Conservation (phyloP, 331 rosid species). For the Malus hybrid region DNA sequence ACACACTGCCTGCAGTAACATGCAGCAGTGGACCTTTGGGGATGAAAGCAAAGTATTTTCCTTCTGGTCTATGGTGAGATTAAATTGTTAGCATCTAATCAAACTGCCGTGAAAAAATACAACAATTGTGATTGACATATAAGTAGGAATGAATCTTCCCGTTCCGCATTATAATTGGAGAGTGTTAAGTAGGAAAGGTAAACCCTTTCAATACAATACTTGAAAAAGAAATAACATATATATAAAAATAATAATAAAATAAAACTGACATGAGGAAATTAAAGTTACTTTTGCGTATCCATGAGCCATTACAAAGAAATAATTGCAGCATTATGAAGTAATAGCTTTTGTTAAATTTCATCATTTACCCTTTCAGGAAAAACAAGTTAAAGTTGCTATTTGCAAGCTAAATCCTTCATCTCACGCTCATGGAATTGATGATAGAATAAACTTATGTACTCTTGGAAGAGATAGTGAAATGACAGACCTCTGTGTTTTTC, state of each 20-base stretch:
- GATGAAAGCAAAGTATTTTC: neutral
- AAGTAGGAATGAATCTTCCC: too few relatives aligned
- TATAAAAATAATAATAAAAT: too few relatives aligned
- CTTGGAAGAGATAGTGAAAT: neutral
- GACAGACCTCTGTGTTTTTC: slow-evolving; percentile 25
- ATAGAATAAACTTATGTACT: neutral
- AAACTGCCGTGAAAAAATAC: neutral
- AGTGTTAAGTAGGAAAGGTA: too few relatives aligned
- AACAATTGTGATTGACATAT: too few relatives aligned
- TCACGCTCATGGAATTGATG: neutral
- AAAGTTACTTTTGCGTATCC: neutral
- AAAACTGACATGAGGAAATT: neutral
- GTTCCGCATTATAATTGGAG: too few relatives aligned
- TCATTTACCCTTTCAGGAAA: neutral
- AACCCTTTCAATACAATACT: too few relatives aligned
- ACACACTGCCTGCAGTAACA: neutral
- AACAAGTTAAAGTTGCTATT: neutral
- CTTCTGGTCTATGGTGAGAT: neutral
- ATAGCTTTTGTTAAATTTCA: neutral
- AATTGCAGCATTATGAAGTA: slow-evolving; percentile 2
- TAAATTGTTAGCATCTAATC: neutral
- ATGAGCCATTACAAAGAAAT: neutral
- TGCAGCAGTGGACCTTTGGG: neutral
- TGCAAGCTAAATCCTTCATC: neutral
- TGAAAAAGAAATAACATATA: too few relatives aligned